phyloP scores from a whole-genome alignment of 1,284 basidiomycete species.

The Polyporus tsugae region DNA sequence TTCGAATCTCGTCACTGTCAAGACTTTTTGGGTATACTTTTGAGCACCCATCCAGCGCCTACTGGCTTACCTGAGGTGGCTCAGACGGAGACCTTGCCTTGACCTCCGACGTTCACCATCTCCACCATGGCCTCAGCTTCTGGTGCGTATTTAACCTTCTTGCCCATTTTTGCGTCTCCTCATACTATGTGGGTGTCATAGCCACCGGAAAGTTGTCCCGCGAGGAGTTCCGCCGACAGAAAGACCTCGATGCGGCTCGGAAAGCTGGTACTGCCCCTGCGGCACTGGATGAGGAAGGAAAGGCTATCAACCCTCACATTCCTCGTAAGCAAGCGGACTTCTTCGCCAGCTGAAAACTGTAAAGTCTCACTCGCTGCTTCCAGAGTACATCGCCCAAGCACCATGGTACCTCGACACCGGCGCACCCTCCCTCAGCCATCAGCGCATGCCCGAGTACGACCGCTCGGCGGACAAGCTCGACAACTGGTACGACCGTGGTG shows the following conservation, averaged over 20 bases:
- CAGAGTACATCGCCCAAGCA: conserved; percentile 94
- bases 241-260: conserved; percentile 95
- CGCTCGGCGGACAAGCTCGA: conserved; percentile 76
- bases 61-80: background rate
- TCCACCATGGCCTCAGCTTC: conserved; percentile 31
- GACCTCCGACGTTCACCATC: background rate
- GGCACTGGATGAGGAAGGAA: conserved; percentile 93
- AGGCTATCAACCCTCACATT: conserved; percentile 98
- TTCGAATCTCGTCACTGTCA: conserved; percentile 72
- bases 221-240: conserved; percentile 93
- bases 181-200: conserved; percentile 11
- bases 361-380: conserved; percentile 14
- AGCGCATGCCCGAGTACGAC: conserved; percentile 82
- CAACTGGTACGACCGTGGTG: conserved; percentile 94
- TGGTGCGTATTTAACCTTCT: conserved; percentile 31
- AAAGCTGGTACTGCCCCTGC: conserved; percentile 98
- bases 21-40: conserved; percentile 19
- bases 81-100: background rate
- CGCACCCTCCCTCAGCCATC: conserved; percentile 92
- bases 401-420: conserved; percentile 98
- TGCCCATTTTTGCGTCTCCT: background rate
- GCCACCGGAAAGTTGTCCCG: conserved; percentile 85
- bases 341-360: conserved; percentile 22
- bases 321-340: conserved; percentile 71
- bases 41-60: background rate